Evolutionary conservation across 805 yeast species (phyloP).

Genomic region (Diddensiella santjacobensis): DNA sequence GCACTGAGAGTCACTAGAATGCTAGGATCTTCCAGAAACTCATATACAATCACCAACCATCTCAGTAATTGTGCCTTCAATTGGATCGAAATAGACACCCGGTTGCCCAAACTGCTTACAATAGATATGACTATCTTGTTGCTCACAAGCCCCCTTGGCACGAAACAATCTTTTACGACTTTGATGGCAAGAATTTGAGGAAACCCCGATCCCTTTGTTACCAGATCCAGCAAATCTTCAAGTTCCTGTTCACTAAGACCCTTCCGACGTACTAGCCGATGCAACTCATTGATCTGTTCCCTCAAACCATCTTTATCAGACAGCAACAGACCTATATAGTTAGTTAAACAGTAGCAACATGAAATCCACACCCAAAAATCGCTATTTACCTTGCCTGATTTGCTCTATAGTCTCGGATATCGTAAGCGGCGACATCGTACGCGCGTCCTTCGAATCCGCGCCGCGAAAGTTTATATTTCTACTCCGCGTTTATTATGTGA

Average conservation of each 20-base stretch:
- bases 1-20: conserved; percentile 18
- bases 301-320: no score
- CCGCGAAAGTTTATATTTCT: no score
- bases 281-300: no score
- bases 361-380: no score
- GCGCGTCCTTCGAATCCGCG: no score
- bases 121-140: conserved; percentile 28
- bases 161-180: conserved; percentile 16
- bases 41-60: conserved; percentile 21
- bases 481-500: no score
- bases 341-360: no score
- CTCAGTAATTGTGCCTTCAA: conserved; percentile 19
- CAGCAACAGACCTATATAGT: no score
- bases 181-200: conserved; percentile 7
- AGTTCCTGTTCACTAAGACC: conserved; percentile 4
- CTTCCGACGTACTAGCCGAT: neutral
- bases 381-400: no score
- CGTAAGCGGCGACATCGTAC: no score
- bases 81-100: conserved; percentile 2
- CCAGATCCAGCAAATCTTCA: neutral
- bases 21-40: conserved; percentile 18
- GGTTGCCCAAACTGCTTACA: conserved; percentile 22
- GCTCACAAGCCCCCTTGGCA: conserved; percentile 26
- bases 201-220: conserved; percentile 2
- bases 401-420: no score